Percentiles rank a stretch among this genome's conserved stretches.
phyloP scores from a whole-genome alignment of 495 filamentous ascomycete species.

The Penicillium odoratum region DNA sequence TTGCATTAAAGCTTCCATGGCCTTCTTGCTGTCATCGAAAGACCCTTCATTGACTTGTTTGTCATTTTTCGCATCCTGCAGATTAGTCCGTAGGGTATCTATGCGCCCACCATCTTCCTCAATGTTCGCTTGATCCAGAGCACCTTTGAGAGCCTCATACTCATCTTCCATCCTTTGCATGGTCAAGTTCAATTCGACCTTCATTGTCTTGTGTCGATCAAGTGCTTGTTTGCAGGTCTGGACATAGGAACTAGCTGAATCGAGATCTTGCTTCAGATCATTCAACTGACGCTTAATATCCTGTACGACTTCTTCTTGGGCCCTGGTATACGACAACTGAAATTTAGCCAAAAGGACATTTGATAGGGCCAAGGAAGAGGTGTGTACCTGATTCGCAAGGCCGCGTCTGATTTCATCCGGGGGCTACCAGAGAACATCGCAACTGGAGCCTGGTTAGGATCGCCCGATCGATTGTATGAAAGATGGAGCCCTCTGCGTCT shows the following conservation, averaged over 20 bases:
- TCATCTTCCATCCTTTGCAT: slow-evolving; percentile 59
- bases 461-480: slow-evolving; percentile 53
- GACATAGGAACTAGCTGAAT: slow-evolving; percentile 29
- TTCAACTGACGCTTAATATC: slow-evolving; percentile 42
- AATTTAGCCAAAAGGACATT: background rate
- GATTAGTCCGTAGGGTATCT: slow-evolving; percentile 54
- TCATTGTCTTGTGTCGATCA: slow-evolving; percentile 41
- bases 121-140: slow-evolving; percentile 57
- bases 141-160: slow-evolving; percentile 57
- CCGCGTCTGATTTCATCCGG: slow-evolving; percentile 80
- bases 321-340: slow-evolving; percentile 21
- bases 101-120: slow-evolving; percentile 66
- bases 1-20: slow-evolving; percentile 51
- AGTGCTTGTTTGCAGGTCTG: slow-evolving; percentile 44
- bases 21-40: slow-evolving; percentile 52
- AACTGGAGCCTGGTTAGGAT: slow-evolving; percentile 56
- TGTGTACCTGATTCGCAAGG: slow-evolving; percentile 59
- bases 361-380: background rate
- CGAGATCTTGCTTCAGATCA: slow-evolving; percentile 35
- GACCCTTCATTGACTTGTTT: slow-evolving; percentile 43
- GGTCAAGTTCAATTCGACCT: slow-evolving; percentile 52
- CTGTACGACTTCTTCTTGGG: slow-evolving; percentile 45
- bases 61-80: slow-evolving; percentile 55
- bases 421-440: slow-evolving; percentile 47
- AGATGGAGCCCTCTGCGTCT: slow-evolving; percentile 66